Evolutionary conservation across 768 basidiomycete genomes (phyloP), one percentile per base, ranked within the genome.

Genomic region (Cytidiella melzeri): DNA sequence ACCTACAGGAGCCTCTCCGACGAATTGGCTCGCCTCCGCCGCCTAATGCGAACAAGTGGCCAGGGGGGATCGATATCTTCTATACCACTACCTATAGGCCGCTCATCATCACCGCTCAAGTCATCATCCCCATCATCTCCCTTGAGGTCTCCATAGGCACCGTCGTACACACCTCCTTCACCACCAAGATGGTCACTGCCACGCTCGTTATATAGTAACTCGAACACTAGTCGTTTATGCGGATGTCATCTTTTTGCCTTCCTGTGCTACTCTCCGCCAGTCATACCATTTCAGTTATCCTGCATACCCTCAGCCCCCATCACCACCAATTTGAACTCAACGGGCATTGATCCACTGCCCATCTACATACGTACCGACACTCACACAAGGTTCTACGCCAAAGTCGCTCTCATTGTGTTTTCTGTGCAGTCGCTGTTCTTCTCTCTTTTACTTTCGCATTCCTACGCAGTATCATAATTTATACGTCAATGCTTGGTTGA

Each of bases 11-110:
- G 70, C 27, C 62, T 88, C 24, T 67, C 83, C 7, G 69, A 72
- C 19, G 87, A 89, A 63, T 69, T 89, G 37, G 75, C 80, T 39
- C 73, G 85, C 50, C 67, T 91, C 60, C 74, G 84, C 60, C 74
- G 87, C 56, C 73, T 91, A 36, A 89, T 91, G 80, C 84, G 78
- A 59, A 67, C 68, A 13, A 49, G 43, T 21, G 54, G 37, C 3
- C 40, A 49, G 19, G 41, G 20, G n/a, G 42, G 26, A 46, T 34
- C 30, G 15, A 34, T 34, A 19, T 44, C 49, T 6, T 39, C 27
- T 15, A 44, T 49, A 49, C 40, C 48, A 12, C 27, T 42, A 15
- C 34, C 42, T 3, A 26, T 26, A 1, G 19, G 21, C 42, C 42
- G 18, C 23, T 21, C 42, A n/a, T n/a, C 42, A 27, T 19, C 46